Evolutionary conservation across 2,329 filamentous ascomycete genomes (phyloP).

Genomic region (Orbilia oligospora): DNA sequence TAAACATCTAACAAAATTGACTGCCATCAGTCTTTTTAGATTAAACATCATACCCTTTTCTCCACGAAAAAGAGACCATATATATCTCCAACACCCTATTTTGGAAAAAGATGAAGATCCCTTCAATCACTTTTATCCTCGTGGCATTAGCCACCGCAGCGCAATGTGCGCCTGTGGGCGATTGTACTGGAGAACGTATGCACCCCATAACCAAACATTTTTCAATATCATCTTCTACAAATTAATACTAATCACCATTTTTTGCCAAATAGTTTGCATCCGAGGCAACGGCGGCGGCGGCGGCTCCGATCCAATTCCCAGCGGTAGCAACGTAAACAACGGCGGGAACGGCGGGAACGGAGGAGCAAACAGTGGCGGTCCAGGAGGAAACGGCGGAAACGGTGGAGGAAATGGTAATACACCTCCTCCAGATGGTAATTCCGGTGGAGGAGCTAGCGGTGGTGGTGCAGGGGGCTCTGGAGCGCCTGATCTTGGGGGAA

Average conservation of each 20-base stretch:
- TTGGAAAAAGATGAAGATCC: slow-evolving; percentile 29
- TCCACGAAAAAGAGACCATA: too few relatives aligned
- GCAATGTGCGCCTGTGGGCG: slow-evolving; percentile 37
- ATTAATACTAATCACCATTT: slow-evolving; percentile 2
- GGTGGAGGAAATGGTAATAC: too few relatives aligned
- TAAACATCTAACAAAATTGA: too few relatives aligned
- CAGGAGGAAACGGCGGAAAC: too few relatives aligned
- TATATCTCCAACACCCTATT: too few relatives aligned
- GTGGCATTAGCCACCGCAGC: slow-evolving; percentile 21
- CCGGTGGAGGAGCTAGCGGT: too few relatives aligned
- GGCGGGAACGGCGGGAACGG: neutral
- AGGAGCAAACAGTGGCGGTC: too few relatives aligned
- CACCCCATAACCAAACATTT: neutral
- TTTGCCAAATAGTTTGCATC: slow-evolving; percentile 24
- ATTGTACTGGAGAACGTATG: slow-evolving; percentile 37
- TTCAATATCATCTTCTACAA: neutral
- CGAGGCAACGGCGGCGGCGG: neutral
- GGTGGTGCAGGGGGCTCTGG: too few relatives aligned
- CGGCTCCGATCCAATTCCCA: neutral
- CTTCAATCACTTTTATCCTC: slow-evolving; percentile 15
- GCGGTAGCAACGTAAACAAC: neutral
- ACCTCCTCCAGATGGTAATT: too few relatives aligned
- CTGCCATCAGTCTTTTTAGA: too few relatives aligned
- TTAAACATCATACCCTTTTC: too few relatives aligned
- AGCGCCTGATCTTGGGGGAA: too few relatives aligned